A percentile compares a stretch with the other conserved stretches of the same genome.
These are phyloP conservation scores for Bipolaris gigantea DNA, from an alignment of 2,329 filamentous ascomycete species.

Conservation along the genomic window DNA sequence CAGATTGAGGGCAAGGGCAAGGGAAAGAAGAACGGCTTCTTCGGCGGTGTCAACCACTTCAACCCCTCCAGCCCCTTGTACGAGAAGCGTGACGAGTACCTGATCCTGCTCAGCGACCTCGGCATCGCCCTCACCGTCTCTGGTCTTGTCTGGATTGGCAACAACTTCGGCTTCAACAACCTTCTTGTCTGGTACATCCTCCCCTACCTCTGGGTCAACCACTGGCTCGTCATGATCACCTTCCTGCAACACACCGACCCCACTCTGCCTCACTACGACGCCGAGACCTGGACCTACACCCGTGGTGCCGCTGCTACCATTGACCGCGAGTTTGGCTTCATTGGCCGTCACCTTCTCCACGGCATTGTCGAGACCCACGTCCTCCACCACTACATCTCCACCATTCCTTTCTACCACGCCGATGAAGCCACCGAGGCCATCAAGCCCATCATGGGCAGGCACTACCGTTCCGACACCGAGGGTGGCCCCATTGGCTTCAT, in stretches of 20 bases:
- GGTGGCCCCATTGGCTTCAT: slow-evolving; percentile 81
- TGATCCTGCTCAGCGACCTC: slow-evolving; percentile 84
- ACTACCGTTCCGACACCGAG: slow-evolving; percentile 83
- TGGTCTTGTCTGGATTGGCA: slow-evolving; percentile 68
- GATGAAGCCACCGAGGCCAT: slow-evolving; percentile 94
- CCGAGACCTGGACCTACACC: slow-evolving; percentile 86
- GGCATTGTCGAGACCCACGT: slow-evolving; percentile 98
- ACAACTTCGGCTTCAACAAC: slow-evolving; percentile 81
- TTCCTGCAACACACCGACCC: slow-evolving; percentile 98
- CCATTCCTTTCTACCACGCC: slow-evolving; percentile 95
- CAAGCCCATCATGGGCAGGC: slow-evolving; percentile 89
- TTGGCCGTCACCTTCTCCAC: slow-evolving; percentile 87
- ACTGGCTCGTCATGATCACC: slow-evolving; percentile 98
- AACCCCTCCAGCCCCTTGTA: slow-evolving; percentile 84
- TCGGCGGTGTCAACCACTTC: slow-evolving; percentile 92
- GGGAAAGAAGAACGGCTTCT: slow-evolving; percentile 84
- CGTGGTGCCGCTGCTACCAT: slow-evolving; percentile 94
- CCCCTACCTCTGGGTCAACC: slow-evolving; percentile 97
- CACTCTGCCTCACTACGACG: slow-evolving; percentile 86
- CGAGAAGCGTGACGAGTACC: slow-evolving; percentile 84
- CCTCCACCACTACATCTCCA: slow-evolving; percentile 95
- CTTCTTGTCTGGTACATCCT: slow-evolving; percentile 92
- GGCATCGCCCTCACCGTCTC: slow-evolving; percentile 65
- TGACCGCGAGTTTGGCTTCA: slow-evolving; percentile 95
- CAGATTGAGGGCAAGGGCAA: slow-evolving; percentile 91